A percentile compares a stretch with the other conserved stretches of the same genome.
Conservation (phyloP, 805 yeast species). For the Lipomyces anomalus region DNA sequence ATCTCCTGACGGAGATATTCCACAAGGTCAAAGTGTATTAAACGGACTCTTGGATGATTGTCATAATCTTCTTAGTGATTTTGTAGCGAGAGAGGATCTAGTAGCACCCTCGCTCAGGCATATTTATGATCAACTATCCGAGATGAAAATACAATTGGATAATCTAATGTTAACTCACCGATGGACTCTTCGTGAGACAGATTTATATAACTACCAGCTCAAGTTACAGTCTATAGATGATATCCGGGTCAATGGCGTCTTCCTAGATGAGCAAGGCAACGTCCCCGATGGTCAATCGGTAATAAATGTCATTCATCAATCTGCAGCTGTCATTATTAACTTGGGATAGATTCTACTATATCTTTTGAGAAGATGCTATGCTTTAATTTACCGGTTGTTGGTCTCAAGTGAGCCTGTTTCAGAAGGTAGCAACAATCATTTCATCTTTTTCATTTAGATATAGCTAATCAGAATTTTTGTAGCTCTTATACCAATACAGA, state of each 20-base stretch:
- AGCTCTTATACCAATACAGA: constrained; percentile 85
- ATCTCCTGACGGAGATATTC: constrained; percentile 28
- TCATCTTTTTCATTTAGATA: too few relatives aligned
- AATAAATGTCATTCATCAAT: background rate
- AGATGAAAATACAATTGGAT: constrained; percentile 68
- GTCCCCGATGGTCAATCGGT: constrained; percentile 47
- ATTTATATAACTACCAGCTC: constrained; percentile 76
- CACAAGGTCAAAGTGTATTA: constrained; percentile 31
- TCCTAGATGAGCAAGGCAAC: constrained; percentile 32
- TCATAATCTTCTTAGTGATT: constrained; percentile 64
- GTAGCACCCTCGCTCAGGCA: constrained; percentile 48
- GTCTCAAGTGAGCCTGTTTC: constrained; percentile 94
- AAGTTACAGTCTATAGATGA: constrained; percentile 69
- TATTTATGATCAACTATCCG: constrained; percentile 57
- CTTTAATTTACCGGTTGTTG: constrained; percentile 78
- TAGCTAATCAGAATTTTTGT: background rate
- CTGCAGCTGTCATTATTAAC: background rate
- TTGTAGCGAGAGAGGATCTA: constrained; percentile 42
- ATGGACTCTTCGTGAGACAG: constrained; percentile 97
- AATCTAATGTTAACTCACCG: constrained; percentile 84
- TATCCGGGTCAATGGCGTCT: constrained; percentile 57
- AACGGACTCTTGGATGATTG: constrained; percentile 67
- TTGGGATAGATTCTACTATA: constrained; percentile 50
- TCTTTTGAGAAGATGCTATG: constrained; percentile 82
- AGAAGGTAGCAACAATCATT: constrained; percentile 43